Conservation (phyloP, 805 yeast genomes). For the Teunomyces lycoperdinae region DNA sequence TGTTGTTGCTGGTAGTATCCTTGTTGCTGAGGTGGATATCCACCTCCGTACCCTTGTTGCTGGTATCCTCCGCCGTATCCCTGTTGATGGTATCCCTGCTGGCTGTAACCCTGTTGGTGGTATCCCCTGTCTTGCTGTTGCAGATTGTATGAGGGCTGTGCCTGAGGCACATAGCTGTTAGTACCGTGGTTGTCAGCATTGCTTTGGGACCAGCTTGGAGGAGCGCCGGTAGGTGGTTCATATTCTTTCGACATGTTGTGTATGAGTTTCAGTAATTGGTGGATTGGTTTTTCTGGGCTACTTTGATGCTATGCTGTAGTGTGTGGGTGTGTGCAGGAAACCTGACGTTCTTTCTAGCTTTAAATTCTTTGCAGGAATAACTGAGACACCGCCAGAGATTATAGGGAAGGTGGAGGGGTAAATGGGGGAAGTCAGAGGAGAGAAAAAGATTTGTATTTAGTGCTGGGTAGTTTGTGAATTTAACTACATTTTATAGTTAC, state of each 20-base stretch:
- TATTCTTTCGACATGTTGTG: conserved; percentile 8
- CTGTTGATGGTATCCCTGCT: conserved; percentile 13
- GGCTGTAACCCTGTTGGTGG: conserved; percentile 12
- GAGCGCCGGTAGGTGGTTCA: conserved; percentile 28
- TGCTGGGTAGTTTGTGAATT: neutral
- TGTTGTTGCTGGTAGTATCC: conserved; percentile 41
- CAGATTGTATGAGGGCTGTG: conserved; percentile 13
- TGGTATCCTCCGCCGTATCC: conserved; percentile 17
- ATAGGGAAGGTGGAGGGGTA: no score
- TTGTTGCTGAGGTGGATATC: conserved; percentile 21
- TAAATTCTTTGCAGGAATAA: no score
- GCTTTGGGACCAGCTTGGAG: conserved; percentile 22
- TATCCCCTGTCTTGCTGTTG: conserved; percentile 19
- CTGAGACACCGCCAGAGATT: no score
- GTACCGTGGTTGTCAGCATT: conserved; percentile 6
- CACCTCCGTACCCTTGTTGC: conserved; percentile 17
- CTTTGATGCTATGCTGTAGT: neutral
- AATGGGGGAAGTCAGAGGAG: neutral
- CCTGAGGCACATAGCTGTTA: conserved; percentile 8
- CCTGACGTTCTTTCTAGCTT: neutral
- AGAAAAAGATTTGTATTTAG: neutral
- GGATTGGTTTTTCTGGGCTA: neutral
- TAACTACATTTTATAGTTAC: neutral
- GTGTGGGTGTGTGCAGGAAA: neutral
- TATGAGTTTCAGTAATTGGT: neutral